These are phyloP conservation scores for Tetracladium setigerum DNA, from an alignment of 495 filamentous ascomycete species.

Conservation along the genomic window DNA sequence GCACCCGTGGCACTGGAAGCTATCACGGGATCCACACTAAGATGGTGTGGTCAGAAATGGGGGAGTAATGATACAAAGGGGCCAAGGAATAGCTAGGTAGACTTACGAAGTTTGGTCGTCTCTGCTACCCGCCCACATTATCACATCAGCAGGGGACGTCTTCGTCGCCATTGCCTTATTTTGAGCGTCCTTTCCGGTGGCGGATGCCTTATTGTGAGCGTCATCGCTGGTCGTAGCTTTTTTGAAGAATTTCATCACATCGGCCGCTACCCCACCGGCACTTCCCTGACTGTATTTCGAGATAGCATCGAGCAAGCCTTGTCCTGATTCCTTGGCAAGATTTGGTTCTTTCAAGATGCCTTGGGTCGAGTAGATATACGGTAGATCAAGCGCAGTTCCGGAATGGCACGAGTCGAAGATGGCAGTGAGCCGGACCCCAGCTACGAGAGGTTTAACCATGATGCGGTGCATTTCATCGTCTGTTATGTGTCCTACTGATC, in stretches of 20 bases:
- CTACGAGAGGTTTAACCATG: conserved; percentile 76
- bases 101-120: conserved; percentile 90
- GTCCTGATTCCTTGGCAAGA: conserved; percentile 92
- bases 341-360: conserved; percentile 98
- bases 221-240: conserved; percentile 83
- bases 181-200: conserved; percentile 72
- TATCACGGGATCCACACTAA: conserved; percentile 55
- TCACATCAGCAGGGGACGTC: conserved; percentile 89
- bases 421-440: conserved; percentile 86
- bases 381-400: conserved; percentile 89
- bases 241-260: conserved; percentile 84
- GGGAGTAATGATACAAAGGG: neutral
- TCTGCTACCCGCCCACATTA: conserved; percentile 97
- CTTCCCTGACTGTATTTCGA: conserved; percentile 87
- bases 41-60: conserved; percentile 12
- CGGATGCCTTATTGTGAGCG: conserved; percentile 66
- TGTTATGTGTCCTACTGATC: conserved; percentile 83
- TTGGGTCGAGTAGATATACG: conserved; percentile 93
- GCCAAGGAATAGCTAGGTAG: conserved; percentile 28
- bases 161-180: conserved; percentile 78
- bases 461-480: conserved; percentile 99
- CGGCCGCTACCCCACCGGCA: conserved; percentile 71
- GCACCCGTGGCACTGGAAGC: conserved; percentile 87
- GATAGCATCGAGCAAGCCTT: conserved; percentile 84
- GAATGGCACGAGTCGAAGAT: conserved; percentile 99